Evolutionary conservation across 352 stramenopile genomes (phyloP), one percentile per base, ranked within the genome.

Genomic region (Thraustochytrium striatum): DNA sequence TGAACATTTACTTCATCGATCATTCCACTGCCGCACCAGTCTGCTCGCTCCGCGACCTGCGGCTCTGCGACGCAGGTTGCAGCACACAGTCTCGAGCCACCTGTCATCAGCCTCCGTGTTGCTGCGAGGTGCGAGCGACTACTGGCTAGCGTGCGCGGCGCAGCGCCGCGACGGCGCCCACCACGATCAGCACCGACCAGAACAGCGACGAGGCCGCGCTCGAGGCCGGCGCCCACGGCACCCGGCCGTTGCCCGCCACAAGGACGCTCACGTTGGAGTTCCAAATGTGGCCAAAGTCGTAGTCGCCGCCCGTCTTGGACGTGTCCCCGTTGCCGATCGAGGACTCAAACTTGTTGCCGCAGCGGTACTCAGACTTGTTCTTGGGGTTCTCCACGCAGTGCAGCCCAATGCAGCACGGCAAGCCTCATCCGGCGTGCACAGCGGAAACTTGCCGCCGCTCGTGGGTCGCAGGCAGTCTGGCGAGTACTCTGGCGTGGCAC

Each of bases 271-370:
- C 39, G 55, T 61, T 59, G 52, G 19, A 33, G 19, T 19, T 19
- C 65, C 65, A 75, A 9, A 75, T 28, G 52, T 75, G 65, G n/a
- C 19, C 16, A 25, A 61, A 75, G 52, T 75, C 65, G 39, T 75
- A 75, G 35, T 61, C 41, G 32, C 41, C 65, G 52, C 65, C 65
- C 39, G 58, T 75, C 21, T 43, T 32, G 21, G 21, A 47, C n/a
- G 65, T 75, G 32, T 75, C 52, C 0, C 65, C 65, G 5, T 61
- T 30, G 43, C 44, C 65, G 32, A 75, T 43, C 9, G 41, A 16
- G 41, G 58, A 61, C 52, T 75, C 65, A 8, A 25, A 21, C 25
- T 61, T 75, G 65, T 75, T 68, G 16, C 65, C 65, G 47, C 65
- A 75, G 16, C 65, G 44, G 36, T 75, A 75, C 47, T 75, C 65